Evolutionary conservation across 78 protist genomes (phyloP), one percentile per base, ranked within the genome.

Genomic region (Dictyostelium purpureum): DNA sequence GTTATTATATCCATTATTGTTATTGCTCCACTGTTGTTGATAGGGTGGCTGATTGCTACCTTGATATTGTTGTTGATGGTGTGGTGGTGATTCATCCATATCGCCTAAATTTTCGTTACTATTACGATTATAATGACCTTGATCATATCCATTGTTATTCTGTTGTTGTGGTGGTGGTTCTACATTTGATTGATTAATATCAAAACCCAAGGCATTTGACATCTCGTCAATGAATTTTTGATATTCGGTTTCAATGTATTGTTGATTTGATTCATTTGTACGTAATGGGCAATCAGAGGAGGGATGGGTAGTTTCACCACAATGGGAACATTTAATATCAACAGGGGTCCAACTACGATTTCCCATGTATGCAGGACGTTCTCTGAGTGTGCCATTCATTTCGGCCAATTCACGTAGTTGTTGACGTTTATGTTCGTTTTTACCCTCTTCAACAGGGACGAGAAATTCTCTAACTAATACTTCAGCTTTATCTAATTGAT

Each of bases 381-480:
- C 96, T 35, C 96, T 47, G 4, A 97, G 96, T 1, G 99, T 97
- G 42, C 99, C 99, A 69, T 97, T 96, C 93, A 96, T 79, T 33
- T 82, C 71, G 0, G 99, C 99, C 51, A 97, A 88, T 59, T 96
- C 97, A 31, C 96, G 77, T 38, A 97, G 91, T 92, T 97, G 99
- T 73, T 57, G 78, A 38, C 90, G 51, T 89, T 97, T 97, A 79
- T 85, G 95, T 76, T 97, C 99, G 87, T 97, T 97, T 40, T 95
- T 74, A 2, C 83, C 80, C 56, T 97, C 99, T 26, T 95, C 96
- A 43, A 94, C 95, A 16, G 97, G 97, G 18, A 69, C 56, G 19
- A 96, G 54, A 51, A 94, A 83, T 67, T 94, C 78, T 56, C 70
- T 37, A 31, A 97, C 93, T 52, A 88, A 26, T 7, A 75, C 42